Evolutionary conservation across 2,329 filamentous ascomycete species (phyloP).

Genomic region (Ilyonectria sp.): DNA sequence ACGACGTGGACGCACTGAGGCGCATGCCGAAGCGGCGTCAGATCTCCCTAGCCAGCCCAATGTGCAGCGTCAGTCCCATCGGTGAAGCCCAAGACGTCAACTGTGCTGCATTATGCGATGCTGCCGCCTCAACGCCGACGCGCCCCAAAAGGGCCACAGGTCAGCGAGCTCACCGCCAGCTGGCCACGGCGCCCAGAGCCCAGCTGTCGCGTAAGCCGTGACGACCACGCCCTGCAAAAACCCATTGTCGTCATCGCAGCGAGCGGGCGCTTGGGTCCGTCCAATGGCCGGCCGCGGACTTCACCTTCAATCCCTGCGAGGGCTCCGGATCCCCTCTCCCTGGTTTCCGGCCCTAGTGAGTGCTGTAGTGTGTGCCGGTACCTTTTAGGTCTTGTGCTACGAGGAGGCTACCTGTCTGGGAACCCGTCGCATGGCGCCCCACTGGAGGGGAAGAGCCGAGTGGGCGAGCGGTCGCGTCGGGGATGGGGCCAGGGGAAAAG

Average conservation of each 20-base stretch:
- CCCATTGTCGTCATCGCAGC: constrained; percentile 46
- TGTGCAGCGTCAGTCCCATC: constrained; percentile 43
- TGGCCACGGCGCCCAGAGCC: constrained; percentile 21
- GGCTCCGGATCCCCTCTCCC: constrained; percentile 41
- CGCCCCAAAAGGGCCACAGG: constrained; percentile 33
- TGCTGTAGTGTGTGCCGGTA: constrained; percentile 41
- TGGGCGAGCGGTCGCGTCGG: constrained; percentile 38
- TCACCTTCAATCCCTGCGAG: constrained; percentile 37
- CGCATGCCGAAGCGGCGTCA: constrained; percentile 43
- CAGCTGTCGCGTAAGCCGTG: constrained; percentile 45
- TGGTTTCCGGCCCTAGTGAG: constrained; percentile 45
- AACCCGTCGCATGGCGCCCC: constrained; percentile 50
- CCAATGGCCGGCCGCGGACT: constrained; percentile 38
- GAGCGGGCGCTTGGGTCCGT: constrained; percentile 36
- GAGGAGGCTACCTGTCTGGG: constrained; percentile 41
- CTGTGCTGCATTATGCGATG: constrained; percentile 18
- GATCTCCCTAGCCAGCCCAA: constrained; percentile 43
- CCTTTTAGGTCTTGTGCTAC: constrained; percentile 44
- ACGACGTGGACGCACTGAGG: constrained; percentile 47
- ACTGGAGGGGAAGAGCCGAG: constrained; percentile 48
- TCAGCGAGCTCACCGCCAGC: constrained; percentile 35
- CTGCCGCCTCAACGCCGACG: constrained; percentile 22
- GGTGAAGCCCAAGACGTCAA: constrained; percentile 46
- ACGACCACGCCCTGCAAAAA: constrained; percentile 34
- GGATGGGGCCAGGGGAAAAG: constrained; percentile 48